Conservation (phyloP, 2,329 filamentous ascomycete genomes). For the Graphilbum fragrans region DNA sequence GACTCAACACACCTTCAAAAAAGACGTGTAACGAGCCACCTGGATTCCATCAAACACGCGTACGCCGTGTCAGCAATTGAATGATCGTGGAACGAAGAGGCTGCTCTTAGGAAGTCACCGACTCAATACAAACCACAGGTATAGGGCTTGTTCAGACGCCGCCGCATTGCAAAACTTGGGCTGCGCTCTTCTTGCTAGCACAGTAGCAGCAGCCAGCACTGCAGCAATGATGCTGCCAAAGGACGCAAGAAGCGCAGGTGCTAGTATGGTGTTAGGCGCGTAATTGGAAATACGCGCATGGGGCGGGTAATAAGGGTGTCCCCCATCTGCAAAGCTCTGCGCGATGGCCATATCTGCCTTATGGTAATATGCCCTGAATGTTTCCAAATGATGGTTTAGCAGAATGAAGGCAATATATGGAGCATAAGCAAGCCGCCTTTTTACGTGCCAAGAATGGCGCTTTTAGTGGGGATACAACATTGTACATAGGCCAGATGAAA, state of each 20-base stretch:
- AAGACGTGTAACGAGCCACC: conserved; percentile 62
- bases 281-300: conserved; percentile 30
- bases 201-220: conserved; percentile 21
- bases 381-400: neutral
- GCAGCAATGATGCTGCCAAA: conserved; percentile 24
- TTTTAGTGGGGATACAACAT: too few species aligned
- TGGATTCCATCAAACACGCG: too few species aligned
- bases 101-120: too few species aligned
- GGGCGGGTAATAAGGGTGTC: conserved; percentile 40
- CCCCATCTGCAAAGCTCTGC: neutral
- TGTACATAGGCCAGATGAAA: too few species aligned
- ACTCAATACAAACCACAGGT: conserved; percentile 46
- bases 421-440: too few species aligned
- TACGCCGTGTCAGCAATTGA: too few species aligned
- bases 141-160: conserved; percentile 27
- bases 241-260: conserved; percentile 23
- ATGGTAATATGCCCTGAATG: neutral
- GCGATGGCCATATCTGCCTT: neutral
- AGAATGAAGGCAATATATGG: too few species aligned
- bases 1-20: conserved; percentile 55
- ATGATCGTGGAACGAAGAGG: too few species aligned
- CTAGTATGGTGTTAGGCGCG: conserved; percentile 27
- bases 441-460: too few species aligned
- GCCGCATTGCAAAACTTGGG: conserved; percentile 15
- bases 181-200: conserved; percentile 12